These are phyloP conservation scores for Digitaria exilis DNA, from an alignment of 202 grass and related monocot genomes.

Conservation along the genomic window DNA sequence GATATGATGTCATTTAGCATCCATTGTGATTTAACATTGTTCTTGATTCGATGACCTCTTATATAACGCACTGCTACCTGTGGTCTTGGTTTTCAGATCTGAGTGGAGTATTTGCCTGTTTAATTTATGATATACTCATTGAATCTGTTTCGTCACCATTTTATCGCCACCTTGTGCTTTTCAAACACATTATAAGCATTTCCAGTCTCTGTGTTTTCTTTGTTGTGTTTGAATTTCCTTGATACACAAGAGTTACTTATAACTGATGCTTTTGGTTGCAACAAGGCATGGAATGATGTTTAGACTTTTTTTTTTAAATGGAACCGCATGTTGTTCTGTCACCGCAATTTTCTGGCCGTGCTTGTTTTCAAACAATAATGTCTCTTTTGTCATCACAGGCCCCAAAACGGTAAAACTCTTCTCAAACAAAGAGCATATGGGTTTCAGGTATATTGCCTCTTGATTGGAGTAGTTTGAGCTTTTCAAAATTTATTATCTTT, in stretches of 20 bases:
- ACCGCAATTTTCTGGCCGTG: not conserved
- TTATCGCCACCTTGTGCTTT: not conserved
- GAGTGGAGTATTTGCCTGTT: not conserved
- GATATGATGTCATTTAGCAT: not conserved
- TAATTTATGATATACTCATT: constrained; percentile 1
- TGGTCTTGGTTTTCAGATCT: not conserved
- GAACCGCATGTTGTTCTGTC: not conserved
- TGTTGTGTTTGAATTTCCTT: constrained; percentile 14
- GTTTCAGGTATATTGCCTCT: constrained; percentile 76
- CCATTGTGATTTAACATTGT: not conserved
- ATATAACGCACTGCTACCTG: not conserved
- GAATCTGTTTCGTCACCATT: not conserved
- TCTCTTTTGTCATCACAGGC: constrained; percentile 52
- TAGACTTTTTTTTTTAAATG: not conserved
- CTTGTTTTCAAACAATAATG: constrained; percentile 18
- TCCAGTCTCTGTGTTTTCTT: too few species aligned
- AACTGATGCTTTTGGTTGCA: not conserved
- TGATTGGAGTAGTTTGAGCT: not conserved
- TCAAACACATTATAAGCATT: not conserved
- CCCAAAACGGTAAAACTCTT: constrained; percentile 87
- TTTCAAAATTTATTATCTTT: constrained; percentile 13
- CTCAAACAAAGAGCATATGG: constrained; percentile 99
- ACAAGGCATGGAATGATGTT: not conserved
- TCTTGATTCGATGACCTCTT: not conserved
- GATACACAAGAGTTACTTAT: not conserved